phyloP scores from a whole-genome alignment of 805 yeast species.

The Kodamaea fukazawae region DNA sequence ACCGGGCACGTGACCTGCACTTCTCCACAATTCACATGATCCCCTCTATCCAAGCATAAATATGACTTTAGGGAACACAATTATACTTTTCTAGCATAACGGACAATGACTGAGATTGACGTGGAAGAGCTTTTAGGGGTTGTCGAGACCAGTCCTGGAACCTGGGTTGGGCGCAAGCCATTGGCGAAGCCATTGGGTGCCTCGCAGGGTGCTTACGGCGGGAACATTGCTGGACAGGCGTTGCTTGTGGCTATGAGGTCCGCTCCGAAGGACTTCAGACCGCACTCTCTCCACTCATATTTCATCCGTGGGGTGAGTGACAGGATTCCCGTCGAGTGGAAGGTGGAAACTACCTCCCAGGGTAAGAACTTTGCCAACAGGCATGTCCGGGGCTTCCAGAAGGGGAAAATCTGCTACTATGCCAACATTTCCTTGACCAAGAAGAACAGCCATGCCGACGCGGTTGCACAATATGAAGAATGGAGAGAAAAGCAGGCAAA shows the following conservation, averaged over 20 bases:
- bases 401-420: conserved; percentile 23
- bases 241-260: conserved; percentile 30
- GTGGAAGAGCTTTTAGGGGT: conserved; percentile 18
- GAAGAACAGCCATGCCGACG: conserved; percentile 26
- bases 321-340: conserved; percentile 24
- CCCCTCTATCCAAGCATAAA: conserved; percentile 1
- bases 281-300: conserved; percentile 36
- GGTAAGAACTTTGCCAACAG: conserved; percentile 39
- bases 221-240: conserved; percentile 36
- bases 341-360: conserved; percentile 29
- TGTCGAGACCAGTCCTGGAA: conserved; percentile 12
- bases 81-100: background rate
- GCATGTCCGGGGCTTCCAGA: conserved; percentile 25
- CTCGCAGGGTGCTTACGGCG: conserved; percentile 33
- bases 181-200: conserved; percentile 27
- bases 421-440: conserved; percentile 35
- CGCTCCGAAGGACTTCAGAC: conserved; percentile 28
- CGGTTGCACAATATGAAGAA: conserved; percentile 19
- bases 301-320: conserved; percentile 23
- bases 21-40: conserved; percentile 6
- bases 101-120: conserved; percentile 5
- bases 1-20: background rate
- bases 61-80: conserved; percentile 2
- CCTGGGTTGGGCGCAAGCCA: conserved; percentile 24
- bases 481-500: conserved; percentile 3